A percentile compares a stretch with the other conserved stretches of the same genome.
Conservation (phyloP, 2,329 filamentous ascomycete species). For the Bipolaris cookei region DNA sequence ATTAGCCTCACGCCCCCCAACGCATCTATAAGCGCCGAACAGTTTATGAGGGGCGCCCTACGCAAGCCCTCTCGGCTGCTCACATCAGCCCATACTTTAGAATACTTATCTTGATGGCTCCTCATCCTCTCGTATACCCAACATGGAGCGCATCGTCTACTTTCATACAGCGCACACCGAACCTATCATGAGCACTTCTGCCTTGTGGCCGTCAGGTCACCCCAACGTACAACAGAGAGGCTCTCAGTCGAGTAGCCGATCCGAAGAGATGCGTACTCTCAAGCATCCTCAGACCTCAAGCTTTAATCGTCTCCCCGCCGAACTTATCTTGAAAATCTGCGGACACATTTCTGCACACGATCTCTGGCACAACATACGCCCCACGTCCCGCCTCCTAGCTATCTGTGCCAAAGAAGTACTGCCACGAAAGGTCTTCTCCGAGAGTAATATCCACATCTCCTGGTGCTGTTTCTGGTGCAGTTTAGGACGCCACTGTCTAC, state of each 20-base stretch:
- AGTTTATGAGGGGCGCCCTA: background rate
- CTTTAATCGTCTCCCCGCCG: conserved; percentile 8
- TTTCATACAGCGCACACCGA: background rate
- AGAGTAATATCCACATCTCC: conserved; percentile 2
- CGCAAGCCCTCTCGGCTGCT: background rate
- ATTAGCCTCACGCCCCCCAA: background rate
- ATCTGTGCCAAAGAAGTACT: conserved; percentile 11
- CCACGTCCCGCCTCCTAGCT: conserved; percentile 7
- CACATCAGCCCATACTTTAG: background rate
- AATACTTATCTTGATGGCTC: background rate
- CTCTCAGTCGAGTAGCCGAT: background rate
- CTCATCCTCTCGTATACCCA: background rate
- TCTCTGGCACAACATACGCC: conserved; percentile 9
- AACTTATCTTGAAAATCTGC: conserved; percentile 13
- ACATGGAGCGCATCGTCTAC: background rate
- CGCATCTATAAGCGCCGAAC: background rate
- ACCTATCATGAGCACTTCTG: background rate
- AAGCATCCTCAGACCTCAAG: background rate
- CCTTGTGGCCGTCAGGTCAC: background rate
- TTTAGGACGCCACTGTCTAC: conserved; percentile 2
- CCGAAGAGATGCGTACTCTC: background rate
- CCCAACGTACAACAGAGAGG: too few species aligned
- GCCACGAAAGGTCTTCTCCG: conserved; percentile 8
- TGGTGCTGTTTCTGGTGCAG: conserved; percentile 20
- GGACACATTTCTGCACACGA: conserved; percentile 4